Evolutionary conservation across 1,139 yeast species (phyloP).

Genomic region (Pichia sp.): DNA sequence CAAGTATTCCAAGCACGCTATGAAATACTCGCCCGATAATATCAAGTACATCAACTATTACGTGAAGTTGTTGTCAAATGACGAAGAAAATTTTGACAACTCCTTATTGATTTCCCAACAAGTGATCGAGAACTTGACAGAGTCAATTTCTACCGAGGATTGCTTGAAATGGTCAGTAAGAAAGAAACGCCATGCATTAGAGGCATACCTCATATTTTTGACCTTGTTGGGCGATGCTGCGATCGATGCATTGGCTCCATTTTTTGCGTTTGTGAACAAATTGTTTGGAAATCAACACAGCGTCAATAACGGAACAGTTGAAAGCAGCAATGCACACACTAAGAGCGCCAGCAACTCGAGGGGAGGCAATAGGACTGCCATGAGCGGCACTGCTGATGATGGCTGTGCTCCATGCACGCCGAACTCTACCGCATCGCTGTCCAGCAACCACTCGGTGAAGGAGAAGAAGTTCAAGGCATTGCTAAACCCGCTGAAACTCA

Average conservation of each 20-base stretch:
- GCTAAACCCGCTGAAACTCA: neutral
- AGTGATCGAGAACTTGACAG: constrained; percentile 31
- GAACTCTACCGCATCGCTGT: neutral
- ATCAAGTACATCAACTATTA: constrained; percentile 50
- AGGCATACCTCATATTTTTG: constrained; percentile 71
- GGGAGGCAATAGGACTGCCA: neutral
- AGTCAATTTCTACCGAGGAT: constrained; percentile 23
- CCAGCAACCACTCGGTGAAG: neutral
- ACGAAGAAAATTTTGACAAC: constrained; percentile 42
- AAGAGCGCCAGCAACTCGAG: neutral
- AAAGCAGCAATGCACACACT: neutral
- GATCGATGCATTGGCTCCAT: constrained; percentile 60
- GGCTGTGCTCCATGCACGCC: constrained; percentile 4
- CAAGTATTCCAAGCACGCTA: constrained; percentile 34
- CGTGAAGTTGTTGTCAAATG: constrained; percentile 48
- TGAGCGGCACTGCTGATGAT: neutral
- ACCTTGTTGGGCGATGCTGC: constrained; percentile 59
- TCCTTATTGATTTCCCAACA: constrained; percentile 42
- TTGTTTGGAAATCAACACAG: constrained; percentile 38
- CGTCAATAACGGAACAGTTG: neutral
- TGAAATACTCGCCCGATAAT: constrained; percentile 38
- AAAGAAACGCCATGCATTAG: constrained; percentile 56
- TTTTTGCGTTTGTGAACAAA: constrained; percentile 56
- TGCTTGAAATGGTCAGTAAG: constrained; percentile 27
- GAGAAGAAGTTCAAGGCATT: neutral